Evolutionary conservation across 805 yeast species (phyloP).

Genomic region (Grigorovia jiainica): DNA sequence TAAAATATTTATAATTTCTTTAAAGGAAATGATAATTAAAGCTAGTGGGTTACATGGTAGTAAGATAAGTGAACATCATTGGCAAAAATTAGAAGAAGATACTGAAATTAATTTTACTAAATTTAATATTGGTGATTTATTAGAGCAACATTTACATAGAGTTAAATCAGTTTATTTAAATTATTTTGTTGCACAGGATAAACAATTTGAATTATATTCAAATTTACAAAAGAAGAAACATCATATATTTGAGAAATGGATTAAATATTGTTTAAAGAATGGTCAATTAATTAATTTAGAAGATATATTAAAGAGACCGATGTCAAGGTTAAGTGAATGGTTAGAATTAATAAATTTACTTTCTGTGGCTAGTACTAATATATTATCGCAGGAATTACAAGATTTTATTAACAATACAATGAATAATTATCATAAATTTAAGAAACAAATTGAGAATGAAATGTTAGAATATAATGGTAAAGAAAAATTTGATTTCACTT

Average conservation of each 20-base stretch:
- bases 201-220: slow-evolving; percentile 23
- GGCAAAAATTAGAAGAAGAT: slow-evolving; percentile 7
- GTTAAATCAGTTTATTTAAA: slow-evolving; percentile 28
- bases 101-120: not conserved
- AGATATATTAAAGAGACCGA: slow-evolving; percentile 27
- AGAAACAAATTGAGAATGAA: slow-evolving; percentile 11
- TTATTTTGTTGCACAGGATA: slow-evolving; percentile 25
- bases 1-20: slow-evolving; percentile 21
- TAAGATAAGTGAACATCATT: not conserved
- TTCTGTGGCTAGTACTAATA: not conserved
- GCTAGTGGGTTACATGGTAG: not conserved
- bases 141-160: slow-evolving; percentile 27
- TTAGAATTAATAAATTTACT: slow-evolving; percentile 7
- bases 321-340: slow-evolving; percentile 25
- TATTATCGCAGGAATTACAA: not conserved
- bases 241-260: slow-evolving; percentile 25
- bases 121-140: slow-evolving; percentile 24
- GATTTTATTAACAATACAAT: slow-evolving; percentile 3
- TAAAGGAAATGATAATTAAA: slow-evolving; percentile 3
- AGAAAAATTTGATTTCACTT: slow-evolving; percentile 14
- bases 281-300: slow-evolving; percentile 24
- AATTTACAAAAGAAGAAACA: slow-evolving; percentile 12
- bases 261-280: slow-evolving; percentile 24
- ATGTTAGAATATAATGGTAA: slow-evolving; percentile 12
- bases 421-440: slow-evolving; percentile 10